Base-by-base conservation (phyloP, 305 asterid species). In the Plantago coronopus region DNA sequence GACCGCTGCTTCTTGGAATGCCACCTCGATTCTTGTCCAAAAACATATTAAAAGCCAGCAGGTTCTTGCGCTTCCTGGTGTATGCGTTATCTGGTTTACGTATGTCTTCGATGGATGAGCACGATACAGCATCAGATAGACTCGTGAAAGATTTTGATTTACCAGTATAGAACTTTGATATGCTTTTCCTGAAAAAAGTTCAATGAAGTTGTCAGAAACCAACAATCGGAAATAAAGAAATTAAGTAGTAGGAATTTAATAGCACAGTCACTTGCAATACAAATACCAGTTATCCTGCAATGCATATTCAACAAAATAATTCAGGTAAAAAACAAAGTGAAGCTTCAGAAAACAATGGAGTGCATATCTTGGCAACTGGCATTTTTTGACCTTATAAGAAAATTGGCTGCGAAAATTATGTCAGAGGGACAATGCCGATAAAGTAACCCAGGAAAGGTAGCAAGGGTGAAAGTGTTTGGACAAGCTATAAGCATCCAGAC, bases 141-240 rank as follows among this genome's bases (percentile, higher is more conserved):
- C 88, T 83, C 51, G 97, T 79, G 68, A 76, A 87, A 49, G 95
- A 83, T 71, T 88, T 88, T 10, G 97, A 91, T 76, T 85, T 88
- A 27, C 95, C 96, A 37, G 67, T 54, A 68, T 81, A 79, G 68
- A 79, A 69, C 48, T 67, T 79, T 3, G 94, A 84, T 61, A 85
- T 86, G 83, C 88, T 82, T 70, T 78, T 91, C 90, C 94, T 88
- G 76, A 48, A 78, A 67, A 54, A 66, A 69, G 50, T 42, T 64
- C 21, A 22, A 13, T 46, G 4, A 9, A 42, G 13, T 4, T 63
- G 73, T 67, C 59, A 63, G 63, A 68, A 16, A 15, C 72, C 51
- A 4, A 50, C 13, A 54, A 29, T 22, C 44, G 44, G 18, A 56
- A 34, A 56, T 18, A 11, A 40, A 34, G 45, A 44, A 56, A 65